Conservation (phyloP, 352 stramenopile species). For the Thraustotheca clavata region DNA sequence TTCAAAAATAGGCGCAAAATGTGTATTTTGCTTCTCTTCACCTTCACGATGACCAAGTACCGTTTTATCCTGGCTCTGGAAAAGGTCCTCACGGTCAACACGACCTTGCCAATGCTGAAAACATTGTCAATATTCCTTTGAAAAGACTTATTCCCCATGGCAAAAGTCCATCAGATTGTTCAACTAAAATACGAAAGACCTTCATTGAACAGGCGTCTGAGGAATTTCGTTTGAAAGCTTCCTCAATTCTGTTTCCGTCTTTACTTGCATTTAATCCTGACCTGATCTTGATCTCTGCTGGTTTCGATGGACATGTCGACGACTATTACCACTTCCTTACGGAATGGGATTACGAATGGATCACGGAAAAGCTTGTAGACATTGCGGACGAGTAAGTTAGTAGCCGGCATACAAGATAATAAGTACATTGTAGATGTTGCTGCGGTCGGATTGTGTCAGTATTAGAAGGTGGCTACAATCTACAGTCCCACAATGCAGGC, state of each 20-base stretch:
- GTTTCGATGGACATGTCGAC: slow-evolving; percentile 55
- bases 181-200: slow-evolving; percentile 21
- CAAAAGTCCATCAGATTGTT: neutral
- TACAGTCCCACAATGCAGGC: slow-evolving; percentile 26
- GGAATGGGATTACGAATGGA: slow-evolving; percentile 81
- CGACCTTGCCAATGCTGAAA: slow-evolving; percentile 36
- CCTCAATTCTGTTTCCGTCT: slow-evolving; percentile 35
- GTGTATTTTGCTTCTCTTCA: slow-evolving; percentile 62
- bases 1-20: slow-evolving; percentile 37
- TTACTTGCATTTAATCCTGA: slow-evolving; percentile 43
- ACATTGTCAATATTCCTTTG: slow-evolving; percentile 50
- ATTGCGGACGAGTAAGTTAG: slow-evolving; percentile 86
- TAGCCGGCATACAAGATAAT: neutral
- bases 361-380: slow-evolving; percentile 73
- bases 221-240: slow-evolving; percentile 38
- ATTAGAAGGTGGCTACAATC: slow-evolving; percentile 91
- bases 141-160: slow-evolving; percentile 36
- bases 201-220: slow-evolving; percentile 44
- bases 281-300: slow-evolving; percentile 58
- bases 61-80: slow-evolving; percentile 52
- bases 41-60: slow-evolving; percentile 47
- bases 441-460: slow-evolving; percentile 91
- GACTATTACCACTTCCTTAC: slow-evolving; percentile 71
- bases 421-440: slow-evolving; percentile 47
- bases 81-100: slow-evolving; percentile 34